Base-by-base conservation (phyloP, 2,329 filamentous ascomycete species). In the Stagonosporopsis tanaceti region DNA sequence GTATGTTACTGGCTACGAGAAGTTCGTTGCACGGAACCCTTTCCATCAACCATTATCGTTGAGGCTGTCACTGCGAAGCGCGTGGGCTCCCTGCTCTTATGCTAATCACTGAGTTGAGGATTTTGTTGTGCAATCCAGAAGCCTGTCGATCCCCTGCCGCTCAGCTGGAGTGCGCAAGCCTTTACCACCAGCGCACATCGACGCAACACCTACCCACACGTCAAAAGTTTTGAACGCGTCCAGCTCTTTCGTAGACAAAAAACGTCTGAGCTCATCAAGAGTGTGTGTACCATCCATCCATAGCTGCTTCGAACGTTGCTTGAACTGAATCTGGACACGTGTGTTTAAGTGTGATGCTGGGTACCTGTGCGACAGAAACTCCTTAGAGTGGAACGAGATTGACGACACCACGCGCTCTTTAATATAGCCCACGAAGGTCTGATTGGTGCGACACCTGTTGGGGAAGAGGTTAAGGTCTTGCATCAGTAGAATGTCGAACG, bases 191-290 rank as follows among this genome's bases (percentile, higher is more conserved):
- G 50, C 40, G 11, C 34, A 24, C 34, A 46, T 30, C 34, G 40
- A 52, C 11, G 41, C 32, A 12, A 39, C 14, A 39, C 48, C 32
- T 7, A 52, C 48, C 48, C 32, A 52, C 3, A 45, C 6, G 17
- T 52, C 11, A n/a, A 52, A 52, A 27, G 25, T 8, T 2, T 6
- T 27, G 17, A 38, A 38, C 15, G 9, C 2, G 1, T 24, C 15
- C 6, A 45, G 11, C 4, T 12, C 20, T 6, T 32, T 45, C 2
- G 3, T n/a, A 1, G 24, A 45, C 15, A 37, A 9, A n/a, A 44
- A 45, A n/a, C 22, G n/a, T 7, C 28, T 17, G 2, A 38, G 48
- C 17, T 38, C 24, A 14, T 45, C 48, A 8, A 38, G 4, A 20
- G 20, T 2, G 20, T 20, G 20, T 3, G 20, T 20, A 20, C 20